phyloP scores from a whole-genome alignment of 345 rosid species.

The Toxicodendron radicans region DNA sequence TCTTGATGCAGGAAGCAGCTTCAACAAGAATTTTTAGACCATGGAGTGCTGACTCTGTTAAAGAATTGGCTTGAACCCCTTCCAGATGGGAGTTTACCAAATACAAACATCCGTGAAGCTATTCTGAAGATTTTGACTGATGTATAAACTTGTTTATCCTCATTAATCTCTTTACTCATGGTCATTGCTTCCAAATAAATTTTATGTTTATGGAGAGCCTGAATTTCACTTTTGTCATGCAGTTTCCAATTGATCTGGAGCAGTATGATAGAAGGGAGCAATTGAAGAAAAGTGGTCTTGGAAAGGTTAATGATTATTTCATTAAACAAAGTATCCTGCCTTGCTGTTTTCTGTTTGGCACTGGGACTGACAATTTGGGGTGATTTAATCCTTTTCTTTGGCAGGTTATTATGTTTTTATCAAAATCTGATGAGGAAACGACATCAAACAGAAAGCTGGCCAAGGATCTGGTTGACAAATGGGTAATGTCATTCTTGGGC shows the following conservation, averaged over 20 bases:
- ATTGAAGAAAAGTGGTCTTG: constrained; percentile 93
- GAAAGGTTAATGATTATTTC: constrained; percentile 60
- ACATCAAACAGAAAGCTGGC: constrained; percentile 90
- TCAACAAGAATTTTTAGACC: constrained; percentile 92
- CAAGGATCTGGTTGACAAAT: constrained; percentile 97
- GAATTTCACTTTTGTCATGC: constrained; percentile 33
- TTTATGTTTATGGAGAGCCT: constrained; percentile 13
- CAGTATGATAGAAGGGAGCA: constrained; percentile 94
- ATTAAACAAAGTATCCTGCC: not conserved
- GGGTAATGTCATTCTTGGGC: constrained; percentile 51
- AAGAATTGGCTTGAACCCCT: constrained; percentile 99
- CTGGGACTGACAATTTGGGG: constrained; percentile 2
- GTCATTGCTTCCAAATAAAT: constrained; percentile 10
- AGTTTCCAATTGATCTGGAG: constrained; percentile 93
- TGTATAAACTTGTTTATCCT: constrained; percentile 39
- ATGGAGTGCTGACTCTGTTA: constrained; percentile 81
- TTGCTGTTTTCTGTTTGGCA: constrained; percentile 2
- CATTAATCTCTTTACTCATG: constrained; percentile 3
- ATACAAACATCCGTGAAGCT: constrained; percentile 91
- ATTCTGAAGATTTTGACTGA: constrained; percentile 74
- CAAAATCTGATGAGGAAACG: constrained; percentile 97
- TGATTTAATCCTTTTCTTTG: constrained; percentile 12
- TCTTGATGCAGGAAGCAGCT: constrained; percentile 80
- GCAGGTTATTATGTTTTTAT: constrained; percentile 96
- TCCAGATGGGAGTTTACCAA: constrained; percentile 98